Evolutionary conservation across 1,284 basidiomycete genomes (phyloP), one percentile per base, ranked within the genome.

Genomic region (Pseudozyma pruni): DNA sequence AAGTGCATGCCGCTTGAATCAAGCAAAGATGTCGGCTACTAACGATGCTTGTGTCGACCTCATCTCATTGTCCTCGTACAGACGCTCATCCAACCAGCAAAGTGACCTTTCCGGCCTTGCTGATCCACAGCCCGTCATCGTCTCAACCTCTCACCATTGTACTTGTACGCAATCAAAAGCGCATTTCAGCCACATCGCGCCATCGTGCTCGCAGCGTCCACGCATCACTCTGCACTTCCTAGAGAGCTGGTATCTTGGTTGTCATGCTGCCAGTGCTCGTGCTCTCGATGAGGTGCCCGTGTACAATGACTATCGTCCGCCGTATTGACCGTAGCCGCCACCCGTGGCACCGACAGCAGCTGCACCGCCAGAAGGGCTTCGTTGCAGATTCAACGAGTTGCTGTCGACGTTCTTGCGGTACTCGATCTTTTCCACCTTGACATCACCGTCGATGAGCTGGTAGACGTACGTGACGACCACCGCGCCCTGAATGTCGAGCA

Each of bases 341-440:
- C 50, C 60, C 13, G 49, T 42, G 9, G 43, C 68, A 11, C 56
- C 60, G 2, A 54, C 57, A 6, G 57, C 53, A 35, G 54, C 44
- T 8, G 61, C 32, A 11, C 45, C 31, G 2, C 50, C 57, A 11
- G 52, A 31, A 14, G 61, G 57, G 14, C 58, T 51, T 20, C 69
- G 47, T 35, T 68, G 62, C 48, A 56, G 42, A 11, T 60, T 61
- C 54, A 71, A 51, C 3, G 59, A 46, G 27, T 63, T 62, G 51
- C 59, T 72, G 45, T 72, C 69, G 43, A 72, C 38, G 22, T 72
- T 64, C 53, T 79, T 80, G 20, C 75, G 54, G 44, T 80, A 82
- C 45, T 82, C 80, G 51, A 80, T 76, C 69, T 81, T 81, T 39
- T 82, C 80, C 20, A 82, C 80, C 48, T 80, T 81, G 43, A 82